phyloP scores from a whole-genome alignment of 2,329 filamentous ascomycete genomes.

The Knufia fluminis region DNA sequence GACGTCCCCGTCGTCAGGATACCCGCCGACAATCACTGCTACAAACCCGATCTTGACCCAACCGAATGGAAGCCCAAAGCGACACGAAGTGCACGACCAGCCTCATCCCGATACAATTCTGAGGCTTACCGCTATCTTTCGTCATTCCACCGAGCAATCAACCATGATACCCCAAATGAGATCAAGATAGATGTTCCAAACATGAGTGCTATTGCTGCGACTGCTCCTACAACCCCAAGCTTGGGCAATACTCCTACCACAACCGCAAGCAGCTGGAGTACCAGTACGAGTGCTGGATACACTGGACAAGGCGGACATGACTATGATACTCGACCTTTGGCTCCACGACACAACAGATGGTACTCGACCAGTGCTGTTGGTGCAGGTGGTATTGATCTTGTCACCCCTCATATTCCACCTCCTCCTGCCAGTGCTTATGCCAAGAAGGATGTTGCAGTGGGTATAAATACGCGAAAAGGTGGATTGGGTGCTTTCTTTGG shows the following conservation, averaged over 20 bases:
- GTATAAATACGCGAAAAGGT: neutral
- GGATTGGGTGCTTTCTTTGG: conserved; percentile 6
- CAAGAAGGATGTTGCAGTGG: neutral
- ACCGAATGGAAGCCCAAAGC: conserved; percentile 41
- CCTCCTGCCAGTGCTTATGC: conserved; percentile 2
- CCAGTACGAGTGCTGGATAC: conserved; percentile 25
- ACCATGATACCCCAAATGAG: neutral
- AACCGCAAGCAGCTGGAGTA: conserved; percentile 30
- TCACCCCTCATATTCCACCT: conserved; percentile 31
- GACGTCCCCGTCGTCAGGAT: conserved; percentile 28
- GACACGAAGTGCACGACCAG: conserved; percentile 10
- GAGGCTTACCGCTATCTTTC: conserved; percentile 38
- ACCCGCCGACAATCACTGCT: conserved; percentile 30
- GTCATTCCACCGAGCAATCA: conserved; percentile 31
- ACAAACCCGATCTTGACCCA: conserved; percentile 39
- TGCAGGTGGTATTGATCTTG: conserved; percentile 29
- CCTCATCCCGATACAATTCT: conserved; percentile 27
- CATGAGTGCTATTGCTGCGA: conserved; percentile 5
- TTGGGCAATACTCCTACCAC: conserved; percentile 32
- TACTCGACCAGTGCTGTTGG: conserved; percentile 27
- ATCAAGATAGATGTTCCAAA: conserved; percentile 4
- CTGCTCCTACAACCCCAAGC: conserved; percentile 23
- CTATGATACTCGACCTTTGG: conserved; percentile 30
- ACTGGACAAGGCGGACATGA: conserved; percentile 13
- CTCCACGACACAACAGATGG: conserved; percentile 33